Conservation (phyloP, 108 stramenopile species). For the Fistulifera solaris region DNA sequence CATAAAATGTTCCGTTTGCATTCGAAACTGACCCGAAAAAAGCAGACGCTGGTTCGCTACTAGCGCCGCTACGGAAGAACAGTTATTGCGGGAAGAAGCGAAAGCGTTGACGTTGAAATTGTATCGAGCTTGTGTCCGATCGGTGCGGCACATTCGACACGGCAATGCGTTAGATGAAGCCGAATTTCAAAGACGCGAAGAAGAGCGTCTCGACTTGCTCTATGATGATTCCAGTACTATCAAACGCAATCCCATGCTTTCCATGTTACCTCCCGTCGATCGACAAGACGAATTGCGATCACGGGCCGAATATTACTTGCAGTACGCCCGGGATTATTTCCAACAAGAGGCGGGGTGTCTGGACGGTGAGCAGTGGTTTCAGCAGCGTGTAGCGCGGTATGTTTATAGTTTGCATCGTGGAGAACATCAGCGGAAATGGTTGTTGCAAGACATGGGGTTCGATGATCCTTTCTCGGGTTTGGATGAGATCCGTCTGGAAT, state of each 20-base stretch:
- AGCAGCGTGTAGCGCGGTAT: slow-evolving; percentile 55
- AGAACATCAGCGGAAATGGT: slow-evolving; percentile 65
- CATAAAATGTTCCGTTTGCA: too few species aligned
- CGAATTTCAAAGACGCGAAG: slow-evolving; percentile 51
- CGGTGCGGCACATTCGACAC: slow-evolving; percentile 30
- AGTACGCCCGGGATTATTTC: slow-evolving; percentile 65
- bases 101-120: slow-evolving; percentile 44
- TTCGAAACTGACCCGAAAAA: too few species aligned
- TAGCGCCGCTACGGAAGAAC: too few species aligned
- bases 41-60: too few species aligned
- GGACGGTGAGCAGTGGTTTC: slow-evolving; percentile 30
- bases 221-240: slow-evolving; percentile 6
- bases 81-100: too few species aligned
- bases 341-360: slow-evolving; percentile 61
- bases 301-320: slow-evolving; percentile 63
- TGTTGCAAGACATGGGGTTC: slow-evolving; percentile 75
- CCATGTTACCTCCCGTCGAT: slow-evolving; percentile 66
- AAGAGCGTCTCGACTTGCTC: slow-evolving; percentile 21
- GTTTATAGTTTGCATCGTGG: slow-evolving; percentile 61
- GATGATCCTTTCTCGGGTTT: slow-evolving; percentile 43
- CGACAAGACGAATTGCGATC: slow-evolving; percentile 65
- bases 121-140: slow-evolving; percentile 60
- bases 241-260: not conserved
- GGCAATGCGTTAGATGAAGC: slow-evolving; percentile 72
- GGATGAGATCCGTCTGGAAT: slow-evolving; percentile 30